Base-by-base conservation (phyloP, 1,284 basidiomycete species). In the Melanopsichium pennsylvanicum region DNA sequence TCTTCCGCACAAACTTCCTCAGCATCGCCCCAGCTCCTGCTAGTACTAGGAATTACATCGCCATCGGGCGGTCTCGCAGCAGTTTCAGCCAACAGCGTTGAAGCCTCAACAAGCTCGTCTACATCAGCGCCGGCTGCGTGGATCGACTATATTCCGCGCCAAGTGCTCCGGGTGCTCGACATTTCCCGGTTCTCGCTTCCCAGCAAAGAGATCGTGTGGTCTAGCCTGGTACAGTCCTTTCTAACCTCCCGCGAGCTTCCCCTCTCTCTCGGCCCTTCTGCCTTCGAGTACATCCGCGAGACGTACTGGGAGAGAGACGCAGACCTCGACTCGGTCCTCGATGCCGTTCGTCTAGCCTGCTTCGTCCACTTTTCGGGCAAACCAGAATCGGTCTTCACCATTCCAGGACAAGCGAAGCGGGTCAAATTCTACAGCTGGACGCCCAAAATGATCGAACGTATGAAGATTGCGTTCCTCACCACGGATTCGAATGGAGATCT, bases 241-340 rank as follows among this genome's bases (percentile, higher is more conserved):
- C 62, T 75, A 26, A 33, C 49, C 5, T 54, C 54, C 9, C 61
- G 66, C 10, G 22, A 41, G 2, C 41, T 68, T 1, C 59, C 55
- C 1, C 31, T 75, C 10, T 64, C 63, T 5, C 44, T 75, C 2
- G 74, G 74, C 4, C 68, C 68, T 18, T 67, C 64, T 0, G 58
- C 72, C 0, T 67, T 74, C 32, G 71, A 73, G 29, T 64, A 68
- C 35, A 50, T 75, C 10, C 58, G 71, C 1, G 61, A 71, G 32
- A 52, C 69, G 3, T 75, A 58, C 40, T 75, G 74, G 74, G 71
- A 75, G 39, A 40, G 54, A 12, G 64, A 73, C 27, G 57, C 74
- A 10, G 64, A 68, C 27, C 61, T 62, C 13, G 74, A 75, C 13
- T 52, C 58, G 15, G 45, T 70, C 0, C 52, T 69, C 11, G 71